These are phyloP conservation scores for Torrubiella hemipterigena DNA, from an alignment of 2,329 filamentous ascomycete species.

Conservation along the genomic window DNA sequence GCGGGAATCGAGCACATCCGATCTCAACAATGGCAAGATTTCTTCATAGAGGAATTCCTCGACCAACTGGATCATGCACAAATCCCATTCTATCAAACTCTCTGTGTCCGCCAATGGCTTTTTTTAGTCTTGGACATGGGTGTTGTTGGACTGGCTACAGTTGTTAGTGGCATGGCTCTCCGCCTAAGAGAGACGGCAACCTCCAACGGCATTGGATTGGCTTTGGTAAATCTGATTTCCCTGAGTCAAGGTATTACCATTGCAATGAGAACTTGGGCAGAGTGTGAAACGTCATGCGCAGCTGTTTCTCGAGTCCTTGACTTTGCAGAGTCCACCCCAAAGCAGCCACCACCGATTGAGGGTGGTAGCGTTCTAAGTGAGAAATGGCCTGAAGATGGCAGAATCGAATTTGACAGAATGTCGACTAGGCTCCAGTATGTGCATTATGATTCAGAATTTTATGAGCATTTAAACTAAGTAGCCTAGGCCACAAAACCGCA, in stretches of 20 bases:
- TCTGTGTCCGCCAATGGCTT: slow-evolving; percentile 32
- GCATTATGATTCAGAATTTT: too few relatives aligned
- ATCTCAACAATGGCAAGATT: slow-evolving; percentile 10
- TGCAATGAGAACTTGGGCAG: not conserved
- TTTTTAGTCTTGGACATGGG: slow-evolving; percentile 30
- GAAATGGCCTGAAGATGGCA: too few relatives aligned
- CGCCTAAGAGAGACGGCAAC: not conserved
- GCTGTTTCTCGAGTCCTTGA: not conserved
- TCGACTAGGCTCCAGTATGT: too few relatives aligned
- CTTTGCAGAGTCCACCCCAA: not conserved
- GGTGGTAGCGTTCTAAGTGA: too few relatives aligned
- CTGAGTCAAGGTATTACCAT: not conserved
- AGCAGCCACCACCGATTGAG: too few relatives aligned
- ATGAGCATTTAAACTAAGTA: too few relatives aligned
- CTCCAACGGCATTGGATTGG: not conserved
- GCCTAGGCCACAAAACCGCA: too few relatives aligned
- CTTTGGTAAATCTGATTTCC: not conserved
- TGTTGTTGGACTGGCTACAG: slow-evolving; percentile 17
- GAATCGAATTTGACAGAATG: too few relatives aligned
- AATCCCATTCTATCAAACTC: slow-evolving; percentile 21
- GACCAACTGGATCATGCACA: slow-evolving; percentile 21
- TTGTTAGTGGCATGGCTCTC: slow-evolving; percentile 21
- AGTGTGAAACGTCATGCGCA: not conserved
- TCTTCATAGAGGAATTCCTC: slow-evolving; percentile 29
- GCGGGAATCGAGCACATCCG: slow-evolving; percentile 13